Conservation (phyloP, 768 basidiomycete genomes). For the Tubosaeta sp. region DNA sequence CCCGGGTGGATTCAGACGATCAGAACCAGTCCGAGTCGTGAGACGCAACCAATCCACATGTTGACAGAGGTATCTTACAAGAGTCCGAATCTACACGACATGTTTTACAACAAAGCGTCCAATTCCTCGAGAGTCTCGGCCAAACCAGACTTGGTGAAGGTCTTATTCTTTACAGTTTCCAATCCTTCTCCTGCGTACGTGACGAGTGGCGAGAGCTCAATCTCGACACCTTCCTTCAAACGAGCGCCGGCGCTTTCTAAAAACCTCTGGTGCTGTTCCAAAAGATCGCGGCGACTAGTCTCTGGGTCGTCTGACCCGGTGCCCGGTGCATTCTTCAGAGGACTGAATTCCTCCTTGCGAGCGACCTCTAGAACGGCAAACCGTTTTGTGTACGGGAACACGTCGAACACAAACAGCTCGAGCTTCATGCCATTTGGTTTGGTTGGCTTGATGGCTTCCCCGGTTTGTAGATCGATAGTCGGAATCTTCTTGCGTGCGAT, state of each 20-base stretch:
- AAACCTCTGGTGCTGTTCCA: slow-evolving; percentile 85
- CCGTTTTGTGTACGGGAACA: slow-evolving; percentile 84
- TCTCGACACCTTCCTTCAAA: slow-evolving; percentile 70
- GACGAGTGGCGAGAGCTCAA: slow-evolving; percentile 86
- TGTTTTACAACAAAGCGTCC: slow-evolving; percentile 55
- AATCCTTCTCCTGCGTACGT: slow-evolving; percentile 93
- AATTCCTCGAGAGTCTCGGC: slow-evolving; percentile 66
- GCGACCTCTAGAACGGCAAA: slow-evolving; percentile 89
- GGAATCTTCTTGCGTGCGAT: slow-evolving; percentile 98
- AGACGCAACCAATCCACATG: not conserved
- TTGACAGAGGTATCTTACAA: slow-evolving; percentile 3
- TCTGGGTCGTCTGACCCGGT: slow-evolving; percentile 86
- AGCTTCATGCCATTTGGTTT: slow-evolving; percentile 99
- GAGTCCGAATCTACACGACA: slow-evolving; percentile 2
- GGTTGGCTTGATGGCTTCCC: slow-evolving; percentile 68
- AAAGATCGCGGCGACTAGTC: slow-evolving; percentile 85
- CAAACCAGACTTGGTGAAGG: slow-evolving; percentile 69
- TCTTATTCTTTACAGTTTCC: slow-evolving; percentile 71
- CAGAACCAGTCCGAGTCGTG: not conserved
- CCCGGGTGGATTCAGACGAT: slow-evolving; percentile 5
- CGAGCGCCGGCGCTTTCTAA: slow-evolving; percentile 73
- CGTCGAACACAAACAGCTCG: slow-evolving; percentile 98
- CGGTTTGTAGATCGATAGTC: slow-evolving; percentile 66
- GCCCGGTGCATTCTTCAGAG: slow-evolving; percentile 95
- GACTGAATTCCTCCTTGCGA: slow-evolving; percentile 89